A percentile compares a stretch with the other conserved stretches of the same genome.
Evolutionary conservation across 2,329 filamentous ascomycete genomes (phyloP).

Genomic region (Beauveria medogensis): DNA sequence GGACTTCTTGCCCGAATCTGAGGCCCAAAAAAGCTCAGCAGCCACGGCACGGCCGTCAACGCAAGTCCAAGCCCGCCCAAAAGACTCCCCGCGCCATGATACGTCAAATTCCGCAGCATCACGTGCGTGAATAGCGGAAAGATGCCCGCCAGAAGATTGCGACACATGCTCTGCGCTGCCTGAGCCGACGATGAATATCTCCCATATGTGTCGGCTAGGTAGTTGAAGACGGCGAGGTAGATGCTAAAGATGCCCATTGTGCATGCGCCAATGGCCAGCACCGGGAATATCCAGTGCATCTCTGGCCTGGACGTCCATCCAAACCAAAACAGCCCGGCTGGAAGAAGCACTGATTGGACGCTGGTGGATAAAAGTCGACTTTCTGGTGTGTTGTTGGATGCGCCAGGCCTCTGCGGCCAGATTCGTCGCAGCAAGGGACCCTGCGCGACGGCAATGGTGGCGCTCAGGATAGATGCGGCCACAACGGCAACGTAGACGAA

Average conservation of each 20-base stretch:
- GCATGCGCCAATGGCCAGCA: not conserved
- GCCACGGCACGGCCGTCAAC: constrained; percentile 76
- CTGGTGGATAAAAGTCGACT: constrained; percentile 77
- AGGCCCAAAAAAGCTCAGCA: constrained; percentile 69
- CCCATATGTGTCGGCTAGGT: constrained; percentile 81
- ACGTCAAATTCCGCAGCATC: constrained; percentile 66
- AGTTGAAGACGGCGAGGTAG: constrained; percentile 87
- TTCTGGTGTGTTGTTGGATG: constrained; percentile 51
- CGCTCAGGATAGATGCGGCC: not conserved
- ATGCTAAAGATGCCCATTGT: constrained; percentile 67
- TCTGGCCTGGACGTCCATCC: constrained; percentile 16
- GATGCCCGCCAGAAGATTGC: constrained; percentile 72
- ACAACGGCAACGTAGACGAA: not conserved
- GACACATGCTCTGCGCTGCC: constrained; percentile 77
- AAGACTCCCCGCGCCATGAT: constrained; percentile 62
- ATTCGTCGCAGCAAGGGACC: not conserved
- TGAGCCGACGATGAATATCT: constrained; percentile 77
- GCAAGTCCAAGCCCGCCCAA: constrained; percentile 63
- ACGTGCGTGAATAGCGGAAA: constrained; percentile 70
- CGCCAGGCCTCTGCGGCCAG: not conserved
- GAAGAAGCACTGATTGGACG: constrained; percentile 64
- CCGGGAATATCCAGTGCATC: constrained; percentile 55
- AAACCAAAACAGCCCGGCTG: constrained; percentile 55
- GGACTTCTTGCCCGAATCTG: constrained; percentile 47
- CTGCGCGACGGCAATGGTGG: not conserved